Conservation (phyloP, 805 yeast genomes). For the Kluyveromyces aestuarii region DNA sequence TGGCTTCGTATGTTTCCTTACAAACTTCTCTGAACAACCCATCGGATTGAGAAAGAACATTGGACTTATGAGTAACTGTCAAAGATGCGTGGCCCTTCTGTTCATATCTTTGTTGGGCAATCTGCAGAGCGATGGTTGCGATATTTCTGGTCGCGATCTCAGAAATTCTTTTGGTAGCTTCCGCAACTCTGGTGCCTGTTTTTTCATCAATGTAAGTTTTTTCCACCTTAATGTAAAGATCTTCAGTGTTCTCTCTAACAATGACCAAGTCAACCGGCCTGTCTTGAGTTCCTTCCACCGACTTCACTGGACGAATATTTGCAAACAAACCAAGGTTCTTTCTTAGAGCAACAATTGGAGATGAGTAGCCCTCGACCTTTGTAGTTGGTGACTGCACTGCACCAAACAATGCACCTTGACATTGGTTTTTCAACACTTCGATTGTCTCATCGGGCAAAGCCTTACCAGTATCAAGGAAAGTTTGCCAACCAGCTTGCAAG, state of each 20-base stretch:
- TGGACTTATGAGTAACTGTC: conserved; percentile 94
- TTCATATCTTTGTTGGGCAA: conserved; percentile 87
- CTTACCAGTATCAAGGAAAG: conserved; percentile 87
- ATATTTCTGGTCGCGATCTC: conserved; percentile 80
- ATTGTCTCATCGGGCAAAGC: conserved; percentile 94
- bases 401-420: conserved; percentile 97
- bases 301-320: conserved; percentile 95
- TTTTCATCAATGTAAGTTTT: conserved; percentile 50
- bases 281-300: conserved; percentile 67
- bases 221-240: conserved; percentile 92
- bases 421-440: conserved; percentile 58
- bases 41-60: conserved; percentile 85
- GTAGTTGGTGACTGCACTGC: conserved; percentile 94
- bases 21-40: conserved; percentile 91
- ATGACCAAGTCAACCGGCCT: conserved; percentile 95
- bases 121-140: conserved; percentile 84
- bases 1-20: conserved; percentile 37
- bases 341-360: conserved; percentile 98
- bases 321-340: conserved; percentile 92
- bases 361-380: conserved; percentile 93
- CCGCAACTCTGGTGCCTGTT: conserved; percentile 88
- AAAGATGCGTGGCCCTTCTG: conserved; percentile 48
- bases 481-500: conserved; percentile 90
- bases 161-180: conserved; percentile 93
- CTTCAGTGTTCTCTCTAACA: conserved; percentile 98